A percentile compares a stretch with the other conserved stretches of the same genome.
Conservation (phyloP, 2,329 filamentous ascomycete species). For the Calonectria henricotiae region DNA sequence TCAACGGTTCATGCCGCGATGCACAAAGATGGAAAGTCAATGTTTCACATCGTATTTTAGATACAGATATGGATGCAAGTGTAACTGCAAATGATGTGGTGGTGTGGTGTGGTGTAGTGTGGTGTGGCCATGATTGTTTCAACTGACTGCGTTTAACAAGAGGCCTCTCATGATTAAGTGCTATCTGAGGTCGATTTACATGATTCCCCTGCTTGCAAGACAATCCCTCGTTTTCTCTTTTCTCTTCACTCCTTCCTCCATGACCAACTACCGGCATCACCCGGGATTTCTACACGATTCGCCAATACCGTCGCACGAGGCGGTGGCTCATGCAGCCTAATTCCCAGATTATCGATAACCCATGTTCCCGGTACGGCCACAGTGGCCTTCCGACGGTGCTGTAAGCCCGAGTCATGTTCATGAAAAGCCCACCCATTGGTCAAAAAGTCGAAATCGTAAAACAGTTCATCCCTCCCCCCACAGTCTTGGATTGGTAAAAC, state of each 20-base stretch:
- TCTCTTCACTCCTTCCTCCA: slow-evolving; percentile 5
- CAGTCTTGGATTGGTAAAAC: neutral
- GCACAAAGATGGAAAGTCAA: neutral
- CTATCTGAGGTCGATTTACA: slow-evolving; percentile 1
- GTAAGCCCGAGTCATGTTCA: slow-evolving; percentile 15
- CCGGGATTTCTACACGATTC: slow-evolving; percentile 30
- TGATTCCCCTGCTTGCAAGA: slow-evolving; percentile 2
- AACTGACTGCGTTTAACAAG: neutral
- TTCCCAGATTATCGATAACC: slow-evolving; percentile 30
- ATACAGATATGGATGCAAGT: neutral
- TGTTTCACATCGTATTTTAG: slow-evolving; percentile 5
- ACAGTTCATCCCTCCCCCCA: neutral
- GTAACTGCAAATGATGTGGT: neutral
- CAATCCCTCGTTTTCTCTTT: neutral
- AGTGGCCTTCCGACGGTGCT: slow-evolving; percentile 11
- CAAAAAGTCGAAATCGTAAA: slow-evolving; percentile 7
- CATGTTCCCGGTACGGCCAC: slow-evolving; percentile 26
- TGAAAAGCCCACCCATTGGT: neutral
- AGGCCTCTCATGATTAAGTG: slow-evolving; percentile 13
- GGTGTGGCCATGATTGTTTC: neutral
- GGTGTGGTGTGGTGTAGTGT: neutral
- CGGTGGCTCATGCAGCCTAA: slow-evolving; percentile 39
- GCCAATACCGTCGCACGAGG: slow-evolving; percentile 31
- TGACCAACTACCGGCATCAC: slow-evolving; percentile 21
- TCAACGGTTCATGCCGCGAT: neutral